Evolutionary conservation across 2,329 filamentous ascomycete genomes (phyloP), one percentile per base, ranked within the genome.

Genomic region (Aureobasidium sp.): DNA sequence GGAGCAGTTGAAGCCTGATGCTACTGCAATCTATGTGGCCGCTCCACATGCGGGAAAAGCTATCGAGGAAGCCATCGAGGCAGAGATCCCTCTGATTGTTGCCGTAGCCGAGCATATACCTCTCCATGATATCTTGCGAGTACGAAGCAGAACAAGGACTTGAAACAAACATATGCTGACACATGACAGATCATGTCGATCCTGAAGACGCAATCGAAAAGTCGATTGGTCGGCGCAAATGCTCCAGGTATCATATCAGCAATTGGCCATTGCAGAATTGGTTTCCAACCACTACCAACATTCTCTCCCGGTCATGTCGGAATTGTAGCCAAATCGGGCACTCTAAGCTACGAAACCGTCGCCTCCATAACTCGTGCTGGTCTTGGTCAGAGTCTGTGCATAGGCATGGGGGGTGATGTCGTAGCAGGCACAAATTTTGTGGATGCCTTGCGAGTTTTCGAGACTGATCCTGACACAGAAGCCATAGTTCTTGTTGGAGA

Each of bases 41-140:
- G 88, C 89, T n/a, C 83, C 86, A 63, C 84, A 88, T 66, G 89
- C 89, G 1, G 80, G 86, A 0, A 79, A 79, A 29, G 89, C 89
- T 0, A 91, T 93, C 68, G 86, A 90, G 71, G 88, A 92, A 71
- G 89, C 89, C 1, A 89, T 91, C 58, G 88, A 87, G 72, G 88
- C 88, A 0, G 88, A 92, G 69, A 86, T 92, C 0, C 87, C 88
- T 0, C 79, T 92, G 1, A 85, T 92, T 26, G 88, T 91, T 7
- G 87, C 88, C 6, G 89, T 93, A 7, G 88, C 89, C 6, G 89
- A 93, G 71, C 88, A 91, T 71, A 87, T 92, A 37, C 89, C 89
- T 0, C 76, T 91, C 20, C 88, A 91, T 71, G 88, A 92, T 69
- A 87, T 92, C 71, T 79, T 92, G 66, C 82, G 87, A 67, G 87